Conservation (phyloP, 495 filamentous ascomycete species). For the Talaromyces nanjingensis region DNA sequence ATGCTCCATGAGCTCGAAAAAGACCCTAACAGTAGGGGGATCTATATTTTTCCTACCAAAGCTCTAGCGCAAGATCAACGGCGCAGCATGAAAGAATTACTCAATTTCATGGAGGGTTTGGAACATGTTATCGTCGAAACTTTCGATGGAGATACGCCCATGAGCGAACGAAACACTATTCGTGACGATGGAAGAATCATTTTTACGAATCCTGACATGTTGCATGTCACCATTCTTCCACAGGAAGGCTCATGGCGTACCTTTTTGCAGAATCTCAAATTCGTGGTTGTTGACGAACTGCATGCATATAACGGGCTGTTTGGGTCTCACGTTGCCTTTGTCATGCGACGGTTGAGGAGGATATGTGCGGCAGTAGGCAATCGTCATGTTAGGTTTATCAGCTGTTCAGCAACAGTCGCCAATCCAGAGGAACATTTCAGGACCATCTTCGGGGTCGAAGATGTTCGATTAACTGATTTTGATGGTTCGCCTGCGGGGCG, state of each 20-base stretch:
- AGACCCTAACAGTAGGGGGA: constrained; percentile 68
- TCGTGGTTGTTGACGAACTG: constrained; percentile 83
- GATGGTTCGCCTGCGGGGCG: constrained; percentile 90
- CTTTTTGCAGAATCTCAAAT: constrained; percentile 83
- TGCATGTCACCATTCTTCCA: constrained; percentile 89
- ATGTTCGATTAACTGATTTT: constrained; percentile 73
- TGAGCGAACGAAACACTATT: constrained; percentile 68
- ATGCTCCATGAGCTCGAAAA: constrained; percentile 83
- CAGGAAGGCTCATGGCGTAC: constrained; percentile 84
- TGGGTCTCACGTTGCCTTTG: constrained; percentile 86
- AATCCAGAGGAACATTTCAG: constrained; percentile 92
- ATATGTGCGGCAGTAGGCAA: constrained; percentile 93
- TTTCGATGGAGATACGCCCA: constrained; percentile 91
- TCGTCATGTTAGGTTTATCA: constrained; percentile 82
- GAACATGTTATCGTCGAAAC: constrained; percentile 77
- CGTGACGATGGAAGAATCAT: constrained; percentile 88
- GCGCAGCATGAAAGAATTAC: constrained; percentile 77
- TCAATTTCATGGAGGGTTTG: constrained; percentile 72
- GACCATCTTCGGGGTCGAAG: constrained; percentile 83
- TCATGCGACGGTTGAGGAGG: constrained; percentile 85
- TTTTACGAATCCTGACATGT: constrained; percentile 98
- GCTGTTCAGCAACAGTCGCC: constrained; percentile 93
- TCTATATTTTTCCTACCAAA: constrained; percentile 99
- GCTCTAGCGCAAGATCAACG: constrained; percentile 93
- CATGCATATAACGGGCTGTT: constrained; percentile 97